Base-by-base conservation (phyloP, 2,329 filamentous ascomycete species). In the Graphilbum sp. region DNA sequence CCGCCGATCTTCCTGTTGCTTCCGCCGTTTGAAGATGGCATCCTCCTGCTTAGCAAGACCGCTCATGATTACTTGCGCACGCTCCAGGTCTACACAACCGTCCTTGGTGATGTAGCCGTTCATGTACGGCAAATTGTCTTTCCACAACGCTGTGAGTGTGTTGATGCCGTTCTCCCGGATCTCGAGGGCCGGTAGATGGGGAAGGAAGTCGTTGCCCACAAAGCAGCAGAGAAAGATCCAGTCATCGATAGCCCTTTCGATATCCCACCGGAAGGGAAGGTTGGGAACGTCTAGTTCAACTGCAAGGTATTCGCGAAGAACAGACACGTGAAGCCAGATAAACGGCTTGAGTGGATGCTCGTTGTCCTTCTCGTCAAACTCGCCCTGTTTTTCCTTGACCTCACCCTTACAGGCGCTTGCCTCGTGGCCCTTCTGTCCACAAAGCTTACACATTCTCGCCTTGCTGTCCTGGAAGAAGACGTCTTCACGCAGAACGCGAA, bases 181-280 rank as follows among this genome's bases (percentile, higher is more conserved):
- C 56, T 96, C 90, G 41, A 98, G 69, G 50, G 88, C 93, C n/a
- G 90, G 90, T 41, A 98, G 66, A 66, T 98, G 90, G 36, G 90
- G 90, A 48, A 98, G 63, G 62, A 98, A 98, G 63, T 98, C 92
- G 58, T 98, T 98, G 47, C 88, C 88, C 40, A 96, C 88, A 55
- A 96, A 96, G 62, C 92, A 96, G 61, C 88, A 96, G 76, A 96
- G 90, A 57, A 96, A 96, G 13, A 96, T 85, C 90, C 88, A 96
- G 54, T 96, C 88, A 57, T 96, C 90, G 42, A 96, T 72, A 20
- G 87, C 87, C 46, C 90, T 77, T 59, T 98, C 90, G 33, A 98
- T 67, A 54, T 98, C 86, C 58, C 93, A 96, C 39, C 74, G 72
- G 59, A 96, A 96, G 2, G 79, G 78, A 47, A 94, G 72, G 40